Conservation (phyloP, 1,139 yeast genomes). For the Scheffersomyces parashehatae region DNA sequence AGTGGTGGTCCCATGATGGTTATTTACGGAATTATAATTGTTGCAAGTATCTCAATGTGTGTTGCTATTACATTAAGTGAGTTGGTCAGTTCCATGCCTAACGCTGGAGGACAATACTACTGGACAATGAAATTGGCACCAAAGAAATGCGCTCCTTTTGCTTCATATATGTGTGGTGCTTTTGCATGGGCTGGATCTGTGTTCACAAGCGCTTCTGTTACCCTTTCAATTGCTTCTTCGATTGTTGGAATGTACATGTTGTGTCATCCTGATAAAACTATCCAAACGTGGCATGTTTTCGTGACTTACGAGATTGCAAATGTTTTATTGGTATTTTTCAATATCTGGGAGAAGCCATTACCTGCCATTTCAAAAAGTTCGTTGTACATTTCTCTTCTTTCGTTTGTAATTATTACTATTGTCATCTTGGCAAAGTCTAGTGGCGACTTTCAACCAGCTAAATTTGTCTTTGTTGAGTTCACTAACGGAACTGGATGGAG, state of each 20-base stretch:
- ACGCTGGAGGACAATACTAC: conserved; percentile 62
- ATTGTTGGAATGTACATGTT: conserved; percentile 53
- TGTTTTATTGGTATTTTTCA: conserved; percentile 33
- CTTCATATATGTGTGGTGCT: conserved; percentile 56
- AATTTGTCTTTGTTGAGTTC: conserved; percentile 41
- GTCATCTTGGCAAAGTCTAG: conserved; percentile 39
- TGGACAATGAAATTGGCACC: conserved; percentile 62
- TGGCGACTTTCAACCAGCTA: conserved; percentile 35
- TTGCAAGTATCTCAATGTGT: conserved; percentile 34
- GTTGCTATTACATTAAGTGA: conserved; percentile 48
- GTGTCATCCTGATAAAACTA: conserved; percentile 42
- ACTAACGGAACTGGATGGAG: conserved; percentile 44
- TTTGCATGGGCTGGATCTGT: conserved; percentile 60
- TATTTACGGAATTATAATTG: conserved; percentile 44
- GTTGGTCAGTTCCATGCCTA: conserved; percentile 53
- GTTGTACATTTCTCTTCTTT: conserved; percentile 36
- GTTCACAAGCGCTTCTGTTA: conserved; percentile 57
- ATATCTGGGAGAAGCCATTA: conserved; percentile 38
- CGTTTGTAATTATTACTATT: conserved; percentile 37
- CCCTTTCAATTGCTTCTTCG: conserved; percentile 49
- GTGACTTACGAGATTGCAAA: conserved; percentile 42
- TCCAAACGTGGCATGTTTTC: conserved; percentile 54
- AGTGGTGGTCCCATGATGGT: conserved; percentile 53
- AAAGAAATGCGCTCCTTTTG: conserved; percentile 44
- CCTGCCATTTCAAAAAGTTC: conserved; percentile 38